Percentiles rank a stretch among this genome's conserved stretches.
phyloP scores from a whole-genome alignment of 768 basidiomycete species.

The Suillus discolor region DNA sequence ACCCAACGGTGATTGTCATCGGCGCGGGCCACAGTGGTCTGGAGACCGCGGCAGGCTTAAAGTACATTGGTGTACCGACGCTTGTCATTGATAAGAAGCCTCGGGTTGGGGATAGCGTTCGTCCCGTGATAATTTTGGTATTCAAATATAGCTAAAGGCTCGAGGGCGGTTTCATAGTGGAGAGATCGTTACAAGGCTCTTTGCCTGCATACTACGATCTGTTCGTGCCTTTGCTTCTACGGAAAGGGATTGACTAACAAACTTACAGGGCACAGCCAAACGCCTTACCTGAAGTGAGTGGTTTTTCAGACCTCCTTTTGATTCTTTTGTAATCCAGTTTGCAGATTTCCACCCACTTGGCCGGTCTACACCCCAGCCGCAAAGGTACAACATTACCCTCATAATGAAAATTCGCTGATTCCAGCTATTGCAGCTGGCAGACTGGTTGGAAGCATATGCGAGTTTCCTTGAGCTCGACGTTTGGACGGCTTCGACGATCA shows the following conservation, averaged over 20 bases:
- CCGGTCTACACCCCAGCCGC: conserved; percentile 51
- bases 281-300: conserved; percentile 55
- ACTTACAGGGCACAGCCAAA: conserved; percentile 49
- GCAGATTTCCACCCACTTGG: conserved; percentile 57
- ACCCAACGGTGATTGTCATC: conserved; percentile 62
- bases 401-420: background rate
- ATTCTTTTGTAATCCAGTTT: background rate
- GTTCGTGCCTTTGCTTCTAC: conserved; percentile 28
- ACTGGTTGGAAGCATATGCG: conserved; percentile 68
- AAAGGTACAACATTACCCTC: conserved; percentile 37
- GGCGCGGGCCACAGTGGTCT: conserved; percentile 73
- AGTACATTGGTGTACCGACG: conserved; percentile 54
- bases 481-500: conserved; percentile 56
- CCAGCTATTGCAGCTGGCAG: conserved; percentile 47
- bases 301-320: background rate
- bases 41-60: conserved; percentile 63
- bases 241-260: background rate
- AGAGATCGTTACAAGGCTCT: conserved; percentile 37
- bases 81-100: conserved; percentile 60
- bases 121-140: background rate
- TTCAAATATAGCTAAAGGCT: background rate
- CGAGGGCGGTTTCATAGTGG: conserved; percentile 38
- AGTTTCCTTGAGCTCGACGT: conserved; percentile 61
- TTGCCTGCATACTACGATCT: conserved; percentile 56
- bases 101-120: conserved; percentile 50